phyloP scores from a whole-genome alignment of 805 yeast species.

The Candida loeiensis region DNA sequence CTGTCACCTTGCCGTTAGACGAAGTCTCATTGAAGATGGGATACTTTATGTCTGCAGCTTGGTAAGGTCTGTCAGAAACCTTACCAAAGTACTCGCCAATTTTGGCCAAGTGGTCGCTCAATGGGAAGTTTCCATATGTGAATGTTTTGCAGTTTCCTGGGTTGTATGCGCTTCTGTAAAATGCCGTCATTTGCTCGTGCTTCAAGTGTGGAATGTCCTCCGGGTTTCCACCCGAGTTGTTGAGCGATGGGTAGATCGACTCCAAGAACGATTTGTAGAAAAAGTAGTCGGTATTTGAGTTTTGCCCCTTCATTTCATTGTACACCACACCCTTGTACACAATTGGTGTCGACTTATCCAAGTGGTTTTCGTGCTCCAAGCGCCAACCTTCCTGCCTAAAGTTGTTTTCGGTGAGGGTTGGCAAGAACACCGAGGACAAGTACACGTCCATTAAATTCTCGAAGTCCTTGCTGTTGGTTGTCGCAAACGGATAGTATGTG shows the following conservation, averaged over 20 bases:
- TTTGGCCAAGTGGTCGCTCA: constrained; percentile 55
- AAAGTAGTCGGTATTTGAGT: constrained; percentile 81
- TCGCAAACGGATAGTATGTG: constrained; percentile 93
- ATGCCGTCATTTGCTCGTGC: constrained; percentile 72
- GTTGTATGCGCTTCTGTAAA: constrained; percentile 75
- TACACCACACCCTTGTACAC: constrained; percentile 92
- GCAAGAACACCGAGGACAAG: constrained; percentile 81
- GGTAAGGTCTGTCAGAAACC: constrained; percentile 39
- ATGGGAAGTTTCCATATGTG: constrained; percentile 79
- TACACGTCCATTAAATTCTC: constrained; percentile 83
- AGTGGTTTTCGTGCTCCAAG: constrained; percentile 64
- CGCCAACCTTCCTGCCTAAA: constrained; percentile 98
- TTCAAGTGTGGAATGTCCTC: constrained; percentile 65
- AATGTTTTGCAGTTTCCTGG: constrained; percentile 86
- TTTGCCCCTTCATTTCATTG: constrained; percentile 98
- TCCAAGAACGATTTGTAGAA: constrained; percentile 83
- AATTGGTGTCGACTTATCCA: constrained; percentile 58
- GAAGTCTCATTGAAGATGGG: constrained; percentile 44
- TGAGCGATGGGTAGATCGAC: constrained; percentile 75
- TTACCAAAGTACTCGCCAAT: constrained; percentile 47
- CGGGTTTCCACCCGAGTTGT: constrained; percentile 96
- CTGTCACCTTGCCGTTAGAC: constrained; percentile 18
- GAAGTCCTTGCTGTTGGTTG: constrained; percentile 82
- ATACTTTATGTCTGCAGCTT: constrained; percentile 26
- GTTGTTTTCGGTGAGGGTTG: constrained; percentile 72